A percentile compares a stretch with the other conserved stretches of the same genome.
Conservation (phyloP, 208 protist genomes). For the Vickermania ingenoplastis region DNA sequence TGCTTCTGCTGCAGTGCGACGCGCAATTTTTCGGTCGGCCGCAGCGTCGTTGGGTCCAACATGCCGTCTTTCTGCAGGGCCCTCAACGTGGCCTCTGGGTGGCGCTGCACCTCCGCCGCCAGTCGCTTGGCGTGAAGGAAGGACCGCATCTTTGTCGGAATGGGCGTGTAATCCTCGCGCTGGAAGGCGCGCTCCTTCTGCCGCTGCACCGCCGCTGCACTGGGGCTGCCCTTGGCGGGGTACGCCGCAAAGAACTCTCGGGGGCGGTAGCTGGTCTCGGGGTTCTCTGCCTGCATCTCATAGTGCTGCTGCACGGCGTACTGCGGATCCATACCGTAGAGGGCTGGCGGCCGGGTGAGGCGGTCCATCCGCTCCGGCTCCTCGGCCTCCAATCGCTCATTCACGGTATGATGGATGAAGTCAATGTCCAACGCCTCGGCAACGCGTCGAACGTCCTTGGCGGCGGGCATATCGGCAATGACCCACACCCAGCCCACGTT, state of each 20-base stretch:
- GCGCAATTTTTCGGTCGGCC: neutral
- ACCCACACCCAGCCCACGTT: slow-evolving; percentile 82
- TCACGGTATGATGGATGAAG: slow-evolving; percentile 51
- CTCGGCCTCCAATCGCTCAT: slow-evolving; percentile 23
- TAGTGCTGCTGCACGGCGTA: slow-evolving; percentile 73
- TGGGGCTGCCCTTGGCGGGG: neutral
- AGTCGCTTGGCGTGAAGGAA: neutral
- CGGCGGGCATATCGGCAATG: slow-evolving; percentile 49
- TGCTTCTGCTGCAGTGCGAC: neutral
- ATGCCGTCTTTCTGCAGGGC: neutral
- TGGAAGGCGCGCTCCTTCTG: neutral
- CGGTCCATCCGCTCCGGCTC: slow-evolving; percentile 29
- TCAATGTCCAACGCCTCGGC: slow-evolving; percentile 53
- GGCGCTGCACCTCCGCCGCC: neutral
- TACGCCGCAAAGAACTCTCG: slow-evolving; percentile 56
- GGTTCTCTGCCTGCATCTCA: slow-evolving; percentile 64
- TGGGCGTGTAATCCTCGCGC: neutral
- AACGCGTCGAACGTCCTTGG: slow-evolving; percentile 40
- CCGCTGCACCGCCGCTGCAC: neutral
- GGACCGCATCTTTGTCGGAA: neutral
- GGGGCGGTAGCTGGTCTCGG: slow-evolving; percentile 50
- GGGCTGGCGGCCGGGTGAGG: slow-evolving; percentile 45
- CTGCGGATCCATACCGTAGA: slow-evolving; percentile 78
- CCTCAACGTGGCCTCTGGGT: neutral
- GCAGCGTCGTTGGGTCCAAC: neutral